Conservation (phyloP, 441 rosid genomes). For the Populus tomentosa region DNA sequence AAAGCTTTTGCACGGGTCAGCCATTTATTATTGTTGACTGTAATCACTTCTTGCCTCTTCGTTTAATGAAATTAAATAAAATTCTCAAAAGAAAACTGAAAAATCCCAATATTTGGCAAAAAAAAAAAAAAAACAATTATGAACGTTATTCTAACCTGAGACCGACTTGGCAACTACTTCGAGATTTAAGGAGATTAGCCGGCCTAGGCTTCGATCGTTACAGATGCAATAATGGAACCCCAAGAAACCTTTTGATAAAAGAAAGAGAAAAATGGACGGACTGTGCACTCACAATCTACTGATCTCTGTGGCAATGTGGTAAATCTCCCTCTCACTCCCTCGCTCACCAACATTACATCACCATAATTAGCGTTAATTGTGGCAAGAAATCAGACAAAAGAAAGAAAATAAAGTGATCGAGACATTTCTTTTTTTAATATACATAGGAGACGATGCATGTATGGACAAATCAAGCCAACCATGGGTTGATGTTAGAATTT, state of each 20-base stretch:
- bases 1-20: too few relatives aligned
- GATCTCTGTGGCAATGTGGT: background rate
- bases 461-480: conserved; percentile 5
- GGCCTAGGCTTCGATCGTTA: background rate
- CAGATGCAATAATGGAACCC: background rate
- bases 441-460: background rate
- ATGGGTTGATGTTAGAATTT: background rate
- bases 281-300: background rate
- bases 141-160: too few relatives aligned
- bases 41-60: too few relatives aligned
- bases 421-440: background rate
- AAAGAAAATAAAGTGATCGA: background rate
- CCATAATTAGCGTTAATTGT: conserved; percentile 1
- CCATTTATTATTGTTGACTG: too few relatives aligned
- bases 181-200: background rate
- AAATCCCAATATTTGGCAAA: too few relatives aligned
- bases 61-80: too few relatives aligned
- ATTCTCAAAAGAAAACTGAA: too few relatives aligned
- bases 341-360: background rate
- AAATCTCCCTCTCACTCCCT: background rate
- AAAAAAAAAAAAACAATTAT: too few relatives aligned
- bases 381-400: conserved; percentile 3
- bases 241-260: too few relatives aligned
- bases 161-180: too few relatives aligned
- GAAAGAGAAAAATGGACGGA: background rate